Base-by-base conservation (phyloP, 306 rosid species). In the Begonia peltatifolia region DNA sequence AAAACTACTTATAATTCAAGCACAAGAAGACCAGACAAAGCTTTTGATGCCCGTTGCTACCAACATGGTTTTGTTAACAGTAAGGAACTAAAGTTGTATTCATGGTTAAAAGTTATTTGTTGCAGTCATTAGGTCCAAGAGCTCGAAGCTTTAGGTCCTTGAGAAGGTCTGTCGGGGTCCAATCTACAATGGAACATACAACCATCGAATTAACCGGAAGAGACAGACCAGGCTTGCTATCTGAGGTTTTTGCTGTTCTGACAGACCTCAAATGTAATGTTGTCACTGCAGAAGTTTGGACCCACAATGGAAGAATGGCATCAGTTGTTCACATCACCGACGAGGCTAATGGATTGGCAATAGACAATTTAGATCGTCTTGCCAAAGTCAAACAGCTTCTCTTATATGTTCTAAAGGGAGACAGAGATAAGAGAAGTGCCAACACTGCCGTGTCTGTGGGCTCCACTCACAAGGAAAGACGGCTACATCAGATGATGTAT, bases 401-500 rank as follows among this genome's bases (percentile, higher is more conserved):
- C 1, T 79, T 83, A 17, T 76, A 65, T 70, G 92, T 90, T 41
- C 73, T 90, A 16, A 86, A 76, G 63, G 99, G 95, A 54, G 81
- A 83, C 68, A 71, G 80, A 59, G 99, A 86, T 57, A 83, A 78
- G 74, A 69, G 80, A 64, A 71, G 73, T 43, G 95, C 95, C 62
- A 90, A 90, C 67, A 90, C 94, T 51, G 87, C 92, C 25, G 95
- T 90, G 65, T 90, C 99, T 11, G 76, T 85, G 69, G 87, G 76
- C 52, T 85, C 94, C 43, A 90, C 99, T 59, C 95, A 90, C 60
- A 90, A 90, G 84, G 99, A 90, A 41, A 74, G 99, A 73, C 78
- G 99, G 78, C 79, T 90, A 66, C 99, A 90, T 47, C 99, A 90
- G 59, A 67, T 90, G 95, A 90, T 90, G 99, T 90, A 90, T 30